phyloP scores from a whole-genome alignment of 192 early-diverging fungal genomes.

The Backusella sp. region DNA sequence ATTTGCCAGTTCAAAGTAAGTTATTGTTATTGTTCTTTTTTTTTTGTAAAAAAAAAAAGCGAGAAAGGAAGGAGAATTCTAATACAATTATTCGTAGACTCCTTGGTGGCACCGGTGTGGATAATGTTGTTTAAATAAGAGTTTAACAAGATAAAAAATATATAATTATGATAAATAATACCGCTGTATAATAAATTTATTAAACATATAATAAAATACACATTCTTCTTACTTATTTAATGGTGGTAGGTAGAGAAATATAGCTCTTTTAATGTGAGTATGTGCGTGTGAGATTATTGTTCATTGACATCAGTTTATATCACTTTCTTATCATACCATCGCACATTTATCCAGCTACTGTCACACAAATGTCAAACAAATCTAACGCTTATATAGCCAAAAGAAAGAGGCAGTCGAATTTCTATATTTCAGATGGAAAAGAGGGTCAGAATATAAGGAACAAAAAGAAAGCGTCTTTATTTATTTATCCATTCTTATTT shows the following conservation, averaged over 20 bases:
- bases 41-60: background rate
- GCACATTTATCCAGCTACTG: background rate
- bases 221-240: background rate
- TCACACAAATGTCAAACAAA: background rate
- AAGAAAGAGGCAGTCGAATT: background rate
- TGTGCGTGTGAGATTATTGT: background rate
- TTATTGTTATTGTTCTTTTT: background rate
- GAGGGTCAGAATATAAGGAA: no score
- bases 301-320: background rate
- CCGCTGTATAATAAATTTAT: conserved; percentile 1
- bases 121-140: conserved; percentile 41
- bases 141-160: background rate
- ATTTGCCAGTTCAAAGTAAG: conserved; percentile 36
- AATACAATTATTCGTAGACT: conserved; percentile 14
- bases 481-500: no score
- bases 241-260: background rate
- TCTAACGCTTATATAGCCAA: background rate
- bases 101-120: conserved; percentile 46
- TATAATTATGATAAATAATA: background rate
- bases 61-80: background rate
- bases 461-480: no score
- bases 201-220: conserved; percentile 1
- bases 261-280: background rate
- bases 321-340: background rate
- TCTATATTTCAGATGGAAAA: no score